Base-by-base conservation (phyloP, 2,329 filamentous ascomycete species). In the Ophiostoma piceae region DNA sequence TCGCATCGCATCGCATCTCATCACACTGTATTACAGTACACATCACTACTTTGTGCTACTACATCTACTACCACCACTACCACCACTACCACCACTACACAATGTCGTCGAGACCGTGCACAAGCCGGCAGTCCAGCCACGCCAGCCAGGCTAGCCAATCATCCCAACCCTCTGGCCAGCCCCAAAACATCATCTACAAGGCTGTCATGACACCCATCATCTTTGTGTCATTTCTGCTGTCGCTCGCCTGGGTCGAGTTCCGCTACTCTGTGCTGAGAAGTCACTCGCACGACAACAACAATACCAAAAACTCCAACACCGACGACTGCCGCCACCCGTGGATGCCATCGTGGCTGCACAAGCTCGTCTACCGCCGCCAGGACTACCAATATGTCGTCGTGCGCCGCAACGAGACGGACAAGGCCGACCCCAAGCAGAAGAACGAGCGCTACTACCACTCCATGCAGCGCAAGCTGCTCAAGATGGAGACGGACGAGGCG, bases 191-290 rank as follows among this genome's bases (percentile, higher is more conserved):
- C 39, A 9, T 41, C 29, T 35, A 43, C 66, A 35, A 84, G 82
- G 69, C 81, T 26, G 74, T 91, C 74, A 81, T 89, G 78, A 89
- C 87, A 0, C 88, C 89, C 8, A 74, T 91, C 72, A 82, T 87
- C 73, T 85, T 90, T 76, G 80, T 87, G 67, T 84, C 87, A 29
- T 90, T 91, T 78, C 77, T 92, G 60, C 65, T 90, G 73, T 90
- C 88, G 1, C 84, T 91, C 65, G 82, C 84, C 76, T 77, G 90
- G 68, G 83, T 91, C 62, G 88, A 91, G 79, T 79, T 83, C 67
- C 82, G 82, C 71, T 81, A 87, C 83, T 79, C 86, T 74, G 75
- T 81, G 75, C 76, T 82, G 77, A 82, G 87, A 78, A 79, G 79
- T 68, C 78, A 78, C 71, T 76, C 75, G 69, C 78, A 80, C 74